A percentile compares a stretch with the other conserved stretches of the same genome.
phyloP scores from a whole-genome alignment of 2,329 filamentous ascomycete genomes.

The Chrysoporthe deuterocubensis region DNA sequence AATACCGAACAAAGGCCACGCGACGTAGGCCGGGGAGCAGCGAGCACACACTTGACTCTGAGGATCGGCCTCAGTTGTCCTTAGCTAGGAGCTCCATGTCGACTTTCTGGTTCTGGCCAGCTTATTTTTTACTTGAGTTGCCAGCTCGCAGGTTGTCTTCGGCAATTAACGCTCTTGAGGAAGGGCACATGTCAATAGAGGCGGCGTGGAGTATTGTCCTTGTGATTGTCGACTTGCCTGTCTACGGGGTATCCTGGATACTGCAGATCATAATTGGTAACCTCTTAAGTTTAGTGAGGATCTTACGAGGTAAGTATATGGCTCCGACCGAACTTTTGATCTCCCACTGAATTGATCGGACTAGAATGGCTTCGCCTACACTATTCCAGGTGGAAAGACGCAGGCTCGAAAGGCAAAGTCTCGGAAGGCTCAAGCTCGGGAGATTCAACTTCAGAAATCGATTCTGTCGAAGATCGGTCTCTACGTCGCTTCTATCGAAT shows the following conservation, averaged over 20 bases:
- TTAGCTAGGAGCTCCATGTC: background rate
- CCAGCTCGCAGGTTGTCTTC: slow-evolving; percentile 7
- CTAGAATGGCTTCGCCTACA: background rate
- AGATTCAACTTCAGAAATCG: background rate
- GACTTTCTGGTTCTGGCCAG: slow-evolving; percentile 4
- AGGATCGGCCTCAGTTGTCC: background rate
- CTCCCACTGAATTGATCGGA: background rate
- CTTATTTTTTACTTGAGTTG: slow-evolving; percentile 14
- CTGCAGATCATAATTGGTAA: background rate
- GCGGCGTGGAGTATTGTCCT: background rate
- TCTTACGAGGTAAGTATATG: background rate
- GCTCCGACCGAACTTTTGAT: too few relatives aligned
- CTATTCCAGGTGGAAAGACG: background rate
- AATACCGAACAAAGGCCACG: too few relatives aligned
- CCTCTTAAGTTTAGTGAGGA: background rate
- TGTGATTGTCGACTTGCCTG: background rate
- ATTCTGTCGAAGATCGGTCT: background rate
- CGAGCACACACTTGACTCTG: too few relatives aligned
- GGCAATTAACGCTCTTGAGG: background rate
- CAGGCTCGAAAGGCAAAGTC: background rate
- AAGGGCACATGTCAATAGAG: background rate
- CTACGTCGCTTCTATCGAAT: background rate
- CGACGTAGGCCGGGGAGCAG: too few relatives aligned
- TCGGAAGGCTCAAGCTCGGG: background rate
- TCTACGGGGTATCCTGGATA: background rate